Percentiles rank a stretch among this genome's conserved stretches.
phyloP scores from a whole-genome alignment of 2,329 filamentous ascomycete genomes.

The Xylariaceae sp. region DNA sequence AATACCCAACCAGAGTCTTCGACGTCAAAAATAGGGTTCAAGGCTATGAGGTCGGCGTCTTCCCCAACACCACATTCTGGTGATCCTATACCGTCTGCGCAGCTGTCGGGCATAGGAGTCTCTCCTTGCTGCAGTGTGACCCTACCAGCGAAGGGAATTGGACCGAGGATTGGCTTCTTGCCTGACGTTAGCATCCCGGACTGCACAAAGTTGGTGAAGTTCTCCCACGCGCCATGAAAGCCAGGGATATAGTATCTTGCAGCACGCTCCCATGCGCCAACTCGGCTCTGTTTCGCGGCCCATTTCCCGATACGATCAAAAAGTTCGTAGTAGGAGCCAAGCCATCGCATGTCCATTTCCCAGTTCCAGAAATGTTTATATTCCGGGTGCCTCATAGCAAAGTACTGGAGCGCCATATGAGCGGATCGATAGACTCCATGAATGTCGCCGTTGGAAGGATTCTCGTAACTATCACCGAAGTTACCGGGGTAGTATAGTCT shows the following conservation, averaged over 20 bases:
- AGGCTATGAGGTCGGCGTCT: conserved; percentile 68
- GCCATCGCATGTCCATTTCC: conserved; percentile 63
- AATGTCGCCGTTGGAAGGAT: conserved; percentile 51
- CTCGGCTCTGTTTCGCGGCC: conserved; percentile 61
- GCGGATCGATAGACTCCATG: conserved; percentile 65
- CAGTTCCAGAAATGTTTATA: conserved; percentile 66
- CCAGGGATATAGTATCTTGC: conserved; percentile 71
- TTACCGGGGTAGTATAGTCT: conserved; percentile 65
- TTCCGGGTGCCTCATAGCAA: conserved; percentile 57
- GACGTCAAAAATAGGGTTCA: conserved; percentile 72
- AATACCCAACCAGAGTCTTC: conserved; percentile 69
- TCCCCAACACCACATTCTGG: conserved; percentile 61
- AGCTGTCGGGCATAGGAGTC: conserved; percentile 49
- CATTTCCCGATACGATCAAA: conserved; percentile 63
- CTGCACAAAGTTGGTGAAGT: conserved; percentile 62
- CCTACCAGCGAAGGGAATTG: conserved; percentile 48
- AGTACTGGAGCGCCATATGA: conserved; percentile 59
- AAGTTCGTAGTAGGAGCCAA: conserved; percentile 66
- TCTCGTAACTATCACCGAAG: conserved; percentile 63
- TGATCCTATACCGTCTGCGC: conserved; percentile 47
- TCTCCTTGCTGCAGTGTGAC: conserved; percentile 46
- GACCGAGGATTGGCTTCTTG: conserved; percentile 62
- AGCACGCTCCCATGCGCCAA: conserved; percentile 72
- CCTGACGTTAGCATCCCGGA: conserved; percentile 51
- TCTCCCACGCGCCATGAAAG: conserved; percentile 64